Evolutionary conservation across 2,329 filamentous ascomycete genomes (phyloP), one percentile per base, ranked within the genome.

Genomic region (Pseudocercospora fijiensis): DNA sequence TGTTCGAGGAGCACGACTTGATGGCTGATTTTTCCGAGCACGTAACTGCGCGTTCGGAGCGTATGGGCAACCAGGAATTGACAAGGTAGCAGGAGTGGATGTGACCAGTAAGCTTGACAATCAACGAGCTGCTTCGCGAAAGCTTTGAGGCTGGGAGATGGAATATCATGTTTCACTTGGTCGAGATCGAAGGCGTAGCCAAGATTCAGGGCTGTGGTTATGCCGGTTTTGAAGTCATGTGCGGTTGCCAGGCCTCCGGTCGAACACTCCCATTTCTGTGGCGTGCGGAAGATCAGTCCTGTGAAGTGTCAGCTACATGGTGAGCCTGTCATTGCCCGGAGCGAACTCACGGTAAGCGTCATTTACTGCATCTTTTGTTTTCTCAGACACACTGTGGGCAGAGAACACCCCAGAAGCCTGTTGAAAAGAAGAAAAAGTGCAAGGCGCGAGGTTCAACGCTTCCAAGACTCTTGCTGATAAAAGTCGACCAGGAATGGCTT

Each of bases 191-290:
- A 65, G 6, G 57, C 41, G 22, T 66, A 63, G 16, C 64, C 62
- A 13, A 68, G 37, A 41, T 57, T 62, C 26, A 68, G 47, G 0
- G 60, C 66, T 20, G 64, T 66, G 7, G 64, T 65, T 4, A 62
- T 57, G 3, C 58, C 49, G 3, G 57, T 63, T 9, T 49, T 41
- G 51, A 68, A 65, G 55, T 66, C 27, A 22, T 68, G 52, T 20
- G 64, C 58, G 3, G 65, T 37, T 1, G 64, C 55, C 3, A 68
- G 33, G 5, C 62, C 62, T 3, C 64, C 64, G 10, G 56, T 52
- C 16, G 59, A 56, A 16, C 65, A 63, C 20, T 65, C 62, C 52
- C 52, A 59, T 30, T 66, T 66, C 37, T 68, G 66, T 18, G 66
- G 64, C 11, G 64, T 58, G 45, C 64, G 55, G 7, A 68, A 60